Evolutionary conservation across 805 yeast species (phyloP).

Genomic region (Ogataea ganodermae): DNA sequence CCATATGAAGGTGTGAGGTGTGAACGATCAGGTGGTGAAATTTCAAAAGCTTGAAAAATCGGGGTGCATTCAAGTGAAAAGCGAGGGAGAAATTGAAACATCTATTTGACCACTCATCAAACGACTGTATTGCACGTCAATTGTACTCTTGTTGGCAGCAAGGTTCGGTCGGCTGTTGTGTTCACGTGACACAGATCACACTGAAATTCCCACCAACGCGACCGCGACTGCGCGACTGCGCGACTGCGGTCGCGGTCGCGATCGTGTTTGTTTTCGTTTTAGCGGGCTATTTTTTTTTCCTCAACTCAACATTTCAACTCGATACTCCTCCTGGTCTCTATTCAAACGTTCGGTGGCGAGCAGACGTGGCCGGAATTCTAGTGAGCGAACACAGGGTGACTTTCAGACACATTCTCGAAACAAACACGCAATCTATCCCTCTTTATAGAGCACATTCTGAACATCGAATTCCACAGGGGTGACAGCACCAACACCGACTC

Average conservation of each 20-base stretch:
- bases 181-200: too few relatives aligned
- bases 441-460: neutral
- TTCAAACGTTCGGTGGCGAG: neutral
- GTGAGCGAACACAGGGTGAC: neutral
- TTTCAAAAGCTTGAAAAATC: too few relatives aligned
- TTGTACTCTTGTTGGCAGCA: too few relatives aligned
- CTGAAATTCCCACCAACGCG: too few relatives aligned
- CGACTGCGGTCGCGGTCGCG: constrained; percentile 10
- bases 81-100: too few relatives aligned
- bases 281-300: neutral
- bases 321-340: neutral
- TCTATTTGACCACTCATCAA: too few relatives aligned
- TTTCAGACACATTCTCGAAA: neutral
- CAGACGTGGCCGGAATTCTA: neutral
- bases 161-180: neutral
- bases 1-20: too few relatives aligned
- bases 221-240: too few relatives aligned
- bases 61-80: too few relatives aligned
- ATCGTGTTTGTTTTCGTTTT: constrained; percentile 8
- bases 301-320: neutral
- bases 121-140: too few relatives aligned
- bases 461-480: neutral
- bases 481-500: neutral
- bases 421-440: neutral
- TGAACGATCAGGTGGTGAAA: too few relatives aligned